Percentiles rank a stretch among this genome's conserved stretches.
phyloP scores from a whole-genome alignment of 352 stramenopile species.

The Halophytophthora polymorphica region DNA sequence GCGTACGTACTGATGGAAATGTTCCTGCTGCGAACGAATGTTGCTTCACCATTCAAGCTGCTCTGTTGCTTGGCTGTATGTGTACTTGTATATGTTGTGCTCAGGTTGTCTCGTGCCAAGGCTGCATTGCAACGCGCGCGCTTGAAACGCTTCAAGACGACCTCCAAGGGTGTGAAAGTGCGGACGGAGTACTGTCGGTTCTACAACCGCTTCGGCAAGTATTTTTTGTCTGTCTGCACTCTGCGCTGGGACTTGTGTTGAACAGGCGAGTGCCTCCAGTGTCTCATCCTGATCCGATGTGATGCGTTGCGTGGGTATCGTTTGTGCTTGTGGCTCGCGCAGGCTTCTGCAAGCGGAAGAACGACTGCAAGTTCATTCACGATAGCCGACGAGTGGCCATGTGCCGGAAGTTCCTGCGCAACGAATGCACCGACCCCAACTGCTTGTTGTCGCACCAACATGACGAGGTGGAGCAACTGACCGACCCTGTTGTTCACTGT shows the following conservation, averaged over 20 bases:
- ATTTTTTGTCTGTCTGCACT: background rate
- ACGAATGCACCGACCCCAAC: constrained; percentile 51
- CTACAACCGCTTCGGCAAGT: constrained; percentile 82
- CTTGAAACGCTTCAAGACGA: constrained; percentile 30
- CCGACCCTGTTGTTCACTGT: constrained; percentile 10
- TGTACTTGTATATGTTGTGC: constrained; percentile 1
- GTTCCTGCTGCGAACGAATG: background rate
- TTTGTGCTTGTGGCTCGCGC: constrained; percentile 4
- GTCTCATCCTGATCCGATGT: background rate
- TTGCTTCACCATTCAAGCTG: background rate
- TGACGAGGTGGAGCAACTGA: constrained; percentile 56
- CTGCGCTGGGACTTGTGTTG: background rate
- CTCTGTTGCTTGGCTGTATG: constrained; percentile 3
- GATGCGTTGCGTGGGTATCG: background rate
- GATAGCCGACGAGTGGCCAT: constrained; percentile 81
- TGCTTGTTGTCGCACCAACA: constrained; percentile 70
- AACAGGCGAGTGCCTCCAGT: no score
- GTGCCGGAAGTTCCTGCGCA: constrained; percentile 73
- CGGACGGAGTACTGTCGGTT: constrained; percentile 81
- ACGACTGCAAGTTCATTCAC: constrained; percentile 78
- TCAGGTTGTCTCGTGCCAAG: constrained; percentile 43
- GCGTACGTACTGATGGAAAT: constrained; percentile 26
- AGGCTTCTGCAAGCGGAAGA: constrained; percentile 84
- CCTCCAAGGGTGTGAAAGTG: constrained; percentile 23
- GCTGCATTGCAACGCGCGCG: constrained; percentile 49